Evolutionary conservation across 2,329 filamentous ascomycete species (phyloP).

Genomic region (Colletotrichum lindemuthianum): DNA sequence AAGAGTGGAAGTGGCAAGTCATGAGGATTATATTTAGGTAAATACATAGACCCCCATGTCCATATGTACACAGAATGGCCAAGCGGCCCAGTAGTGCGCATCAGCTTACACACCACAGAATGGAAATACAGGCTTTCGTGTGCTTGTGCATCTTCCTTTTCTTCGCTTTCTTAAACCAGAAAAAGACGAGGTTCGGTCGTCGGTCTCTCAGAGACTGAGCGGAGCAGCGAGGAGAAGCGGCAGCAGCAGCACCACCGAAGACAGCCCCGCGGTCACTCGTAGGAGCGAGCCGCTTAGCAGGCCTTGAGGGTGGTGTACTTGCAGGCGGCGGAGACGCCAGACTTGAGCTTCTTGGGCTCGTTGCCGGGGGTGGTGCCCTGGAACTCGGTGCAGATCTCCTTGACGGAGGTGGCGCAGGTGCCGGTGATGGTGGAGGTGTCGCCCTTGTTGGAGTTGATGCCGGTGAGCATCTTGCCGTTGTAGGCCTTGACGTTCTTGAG

Average conservation of each 20-base stretch:
- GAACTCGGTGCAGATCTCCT: conserved; percentile 37
- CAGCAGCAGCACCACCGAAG: neutral
- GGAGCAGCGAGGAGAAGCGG: neutral
- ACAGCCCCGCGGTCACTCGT: neutral
- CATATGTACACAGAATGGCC: conserved; percentile 32
- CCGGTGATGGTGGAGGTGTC: conserved; percentile 36
- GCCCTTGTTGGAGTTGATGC: conserved; percentile 38
- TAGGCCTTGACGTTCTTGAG: conserved; percentile 37
- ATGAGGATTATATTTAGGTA: conserved; percentile 32
- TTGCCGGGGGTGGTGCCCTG: conserved; percentile 35
- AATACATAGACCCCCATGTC: conserved; percentile 26
- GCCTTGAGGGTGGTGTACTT: conserved; percentile 33
- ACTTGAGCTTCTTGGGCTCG: conserved; percentile 34
- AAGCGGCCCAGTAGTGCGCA: conserved; percentile 26
- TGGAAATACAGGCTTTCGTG: conserved; percentile 2
- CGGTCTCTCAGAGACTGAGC: conserved; percentile 20
- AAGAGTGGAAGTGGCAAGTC: neutral
- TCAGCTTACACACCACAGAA: conserved; percentile 35
- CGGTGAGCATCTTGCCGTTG: conserved; percentile 37
- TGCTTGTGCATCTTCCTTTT: conserved; percentile 12
- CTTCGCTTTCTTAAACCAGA: conserved; percentile 24
- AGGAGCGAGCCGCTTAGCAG: conserved; percentile 30
- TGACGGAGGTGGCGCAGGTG: conserved; percentile 36
- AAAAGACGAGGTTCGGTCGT: conserved; percentile 16
- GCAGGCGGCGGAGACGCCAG: conserved; percentile 12